Conservation (phyloP, 768 basidiomycete genomes). For the Pulveroboletus ravenelii region DNA sequence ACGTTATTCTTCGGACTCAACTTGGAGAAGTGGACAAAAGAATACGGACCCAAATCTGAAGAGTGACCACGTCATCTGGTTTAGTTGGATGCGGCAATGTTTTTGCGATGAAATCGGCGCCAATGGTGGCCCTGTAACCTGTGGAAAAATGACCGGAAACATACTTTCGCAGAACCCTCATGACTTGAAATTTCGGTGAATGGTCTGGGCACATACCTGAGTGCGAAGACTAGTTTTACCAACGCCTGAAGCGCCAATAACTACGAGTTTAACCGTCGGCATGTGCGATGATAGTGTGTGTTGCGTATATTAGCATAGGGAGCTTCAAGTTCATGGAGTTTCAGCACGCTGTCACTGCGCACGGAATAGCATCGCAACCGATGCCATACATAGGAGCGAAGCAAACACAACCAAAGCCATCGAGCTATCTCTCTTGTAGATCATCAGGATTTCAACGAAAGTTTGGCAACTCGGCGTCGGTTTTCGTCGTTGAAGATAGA, state of each 20-base stretch:
- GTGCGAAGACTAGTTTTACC: constrained; percentile 79
- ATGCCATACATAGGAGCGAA: constrained; percentile 8
- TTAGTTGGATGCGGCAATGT: constrained; percentile 56
- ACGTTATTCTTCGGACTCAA: constrained; percentile 1
- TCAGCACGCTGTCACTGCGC: constrained; percentile 1
- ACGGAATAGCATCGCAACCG: background rate
- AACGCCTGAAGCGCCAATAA: constrained; percentile 80
- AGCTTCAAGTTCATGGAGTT: constrained; percentile 7
- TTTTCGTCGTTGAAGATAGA: background rate
- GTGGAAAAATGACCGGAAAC: constrained; percentile 71
- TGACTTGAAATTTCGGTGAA: background rate
- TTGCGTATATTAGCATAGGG: constrained; percentile 13
- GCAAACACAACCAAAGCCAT: constrained; percentile 20
- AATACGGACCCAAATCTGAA: constrained; percentile 62
- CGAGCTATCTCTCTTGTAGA: background rate
- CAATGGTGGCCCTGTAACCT: constrained; percentile 81
- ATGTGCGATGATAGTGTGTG: constrained; percentile 31
- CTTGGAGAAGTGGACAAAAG: background rate
- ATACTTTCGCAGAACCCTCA: constrained; percentile 43
- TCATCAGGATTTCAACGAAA: background rate
- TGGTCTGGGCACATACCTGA: constrained; percentile 45
- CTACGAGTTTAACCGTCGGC: constrained; percentile 75
- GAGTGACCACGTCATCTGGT: constrained; percentile 51
- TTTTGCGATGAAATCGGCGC: constrained; percentile 84
- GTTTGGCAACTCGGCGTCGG: background rate